Evolutionary conservation across 805 yeast species (phyloP).

Genomic region (Myxozyma neglecta): DNA sequence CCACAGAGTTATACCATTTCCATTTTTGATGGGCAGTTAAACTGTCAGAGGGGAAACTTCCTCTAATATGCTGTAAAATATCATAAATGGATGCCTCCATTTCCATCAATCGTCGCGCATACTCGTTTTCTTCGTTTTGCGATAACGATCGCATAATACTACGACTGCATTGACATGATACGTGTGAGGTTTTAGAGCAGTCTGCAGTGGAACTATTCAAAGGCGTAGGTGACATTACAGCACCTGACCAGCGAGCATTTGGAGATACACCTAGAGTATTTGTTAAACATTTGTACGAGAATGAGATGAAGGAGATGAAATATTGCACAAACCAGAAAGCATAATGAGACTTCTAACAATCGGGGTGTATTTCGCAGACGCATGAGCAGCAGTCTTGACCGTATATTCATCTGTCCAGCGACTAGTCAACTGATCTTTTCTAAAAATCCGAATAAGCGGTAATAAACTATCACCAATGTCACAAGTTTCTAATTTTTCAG

Average conservation of each 20-base stretch:
- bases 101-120: neutral
- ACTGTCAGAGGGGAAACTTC: neutral
- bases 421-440: conserved; percentile 1
- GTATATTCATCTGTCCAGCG: conserved; percentile 5
- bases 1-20: neutral
- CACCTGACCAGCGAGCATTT: neutral
- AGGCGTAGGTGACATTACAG: neutral
- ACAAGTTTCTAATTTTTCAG: neutral
- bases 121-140: neutral
- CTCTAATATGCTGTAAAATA: neutral
- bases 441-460: neutral
- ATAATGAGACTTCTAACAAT: neutral
- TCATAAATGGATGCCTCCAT: neutral
- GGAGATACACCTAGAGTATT: neutral
- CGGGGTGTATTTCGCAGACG: neutral
- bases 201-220: neutral
- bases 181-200: neutral
- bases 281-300: neutral
- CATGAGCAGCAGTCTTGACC: neutral
- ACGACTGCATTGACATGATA: conserved; percentile 2
- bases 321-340: neutral
- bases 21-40: neutral
- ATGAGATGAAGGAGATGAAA: neutral
- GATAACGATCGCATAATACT: neutral
- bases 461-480: neutral